Conservation (phyloP, 2,329 filamentous ascomycete species). For the Microsporum ferrugineum region DNA sequence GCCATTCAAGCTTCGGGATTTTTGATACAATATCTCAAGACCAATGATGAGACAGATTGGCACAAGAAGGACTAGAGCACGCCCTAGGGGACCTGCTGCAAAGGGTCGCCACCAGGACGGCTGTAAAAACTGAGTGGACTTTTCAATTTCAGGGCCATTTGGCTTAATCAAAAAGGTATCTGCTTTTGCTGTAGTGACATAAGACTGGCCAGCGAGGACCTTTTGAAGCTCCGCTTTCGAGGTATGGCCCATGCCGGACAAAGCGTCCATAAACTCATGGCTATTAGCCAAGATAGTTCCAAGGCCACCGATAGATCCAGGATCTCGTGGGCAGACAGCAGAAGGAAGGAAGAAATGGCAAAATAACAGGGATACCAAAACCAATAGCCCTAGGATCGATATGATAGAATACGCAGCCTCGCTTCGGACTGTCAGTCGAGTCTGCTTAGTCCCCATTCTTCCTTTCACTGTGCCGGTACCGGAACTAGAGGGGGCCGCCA, state of each 20-base stretch:
- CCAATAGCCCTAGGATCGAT: background rate
- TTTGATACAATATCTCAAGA: background rate
- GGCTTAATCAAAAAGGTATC: background rate
- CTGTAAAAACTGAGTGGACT: background rate
- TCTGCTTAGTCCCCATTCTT: background rate
- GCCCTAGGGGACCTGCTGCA: too few species aligned
- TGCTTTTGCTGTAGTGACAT: background rate
- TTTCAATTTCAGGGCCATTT: background rate
- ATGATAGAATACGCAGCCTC: background rate
- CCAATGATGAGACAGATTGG: background rate
- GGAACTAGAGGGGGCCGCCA: background rate
- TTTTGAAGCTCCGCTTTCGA: background rate
- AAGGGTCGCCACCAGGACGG: background rate
- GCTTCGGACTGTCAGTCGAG: background rate
- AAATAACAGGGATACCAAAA: background rate
- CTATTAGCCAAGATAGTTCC: conserved; percentile 10
- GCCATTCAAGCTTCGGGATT: background rate
- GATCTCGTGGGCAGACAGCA: conserved; percentile 11
- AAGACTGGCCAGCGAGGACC: background rate
- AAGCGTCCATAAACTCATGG: background rate
- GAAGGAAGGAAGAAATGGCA: conserved; percentile 6
- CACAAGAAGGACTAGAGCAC: background rate
- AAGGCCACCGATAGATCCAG: conserved; percentile 10
- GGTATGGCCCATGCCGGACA: background rate
- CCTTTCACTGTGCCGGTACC: background rate